Evolutionary conservation across 768 basidiomycete species (phyloP).

Genomic region (Boletus insuetus): DNA sequence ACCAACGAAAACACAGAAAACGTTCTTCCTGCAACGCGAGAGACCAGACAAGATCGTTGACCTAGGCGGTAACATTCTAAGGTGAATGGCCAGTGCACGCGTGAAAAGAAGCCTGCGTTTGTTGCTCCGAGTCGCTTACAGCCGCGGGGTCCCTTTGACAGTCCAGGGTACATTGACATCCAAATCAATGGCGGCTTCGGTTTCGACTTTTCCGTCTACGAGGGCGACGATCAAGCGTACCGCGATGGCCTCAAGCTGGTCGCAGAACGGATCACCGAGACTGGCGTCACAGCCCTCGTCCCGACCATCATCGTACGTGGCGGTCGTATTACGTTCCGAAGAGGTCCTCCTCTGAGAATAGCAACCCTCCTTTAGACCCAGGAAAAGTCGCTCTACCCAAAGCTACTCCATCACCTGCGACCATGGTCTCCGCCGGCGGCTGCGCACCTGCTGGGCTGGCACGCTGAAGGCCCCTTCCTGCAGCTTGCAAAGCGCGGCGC

Average conservation of each 20-base stretch:
- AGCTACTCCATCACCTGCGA: slow-evolving; percentile 61
- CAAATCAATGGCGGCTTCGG: slow-evolving; percentile 91
- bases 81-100: slow-evolving; percentile 35
- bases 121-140: slow-evolving; percentile 6
- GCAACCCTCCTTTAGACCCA: slow-evolving; percentile 53
- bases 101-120: no score
- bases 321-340: not conserved
- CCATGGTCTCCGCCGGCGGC: slow-evolving; percentile 63
- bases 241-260: slow-evolving; percentile 63
- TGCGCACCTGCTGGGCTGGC: slow-evolving; percentile 83
- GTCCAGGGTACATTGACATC: slow-evolving; percentile 83
- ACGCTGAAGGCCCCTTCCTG: slow-evolving; percentile 88
- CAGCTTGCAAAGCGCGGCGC: slow-evolving; percentile 81
- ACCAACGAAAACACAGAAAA: slow-evolving; percentile 42
- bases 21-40: slow-evolving; percentile 61
- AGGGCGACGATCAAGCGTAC: slow-evolving; percentile 68
- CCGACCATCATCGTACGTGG: slow-evolving; percentile 69
- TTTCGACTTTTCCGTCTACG: slow-evolving; percentile 84
- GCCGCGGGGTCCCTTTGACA: slow-evolving; percentile 26
- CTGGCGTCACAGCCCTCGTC: slow-evolving; percentile 77
- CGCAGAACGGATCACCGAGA: slow-evolving; percentile 77
- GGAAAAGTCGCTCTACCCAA: slow-evolving; percentile 71
- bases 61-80: slow-evolving; percentile 73
- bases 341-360: not conserved
- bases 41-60: slow-evolving; percentile 66